phyloP scores from a whole-genome alignment of 345 rosid genomes.

The Pugionium dolabratum region DNA sequence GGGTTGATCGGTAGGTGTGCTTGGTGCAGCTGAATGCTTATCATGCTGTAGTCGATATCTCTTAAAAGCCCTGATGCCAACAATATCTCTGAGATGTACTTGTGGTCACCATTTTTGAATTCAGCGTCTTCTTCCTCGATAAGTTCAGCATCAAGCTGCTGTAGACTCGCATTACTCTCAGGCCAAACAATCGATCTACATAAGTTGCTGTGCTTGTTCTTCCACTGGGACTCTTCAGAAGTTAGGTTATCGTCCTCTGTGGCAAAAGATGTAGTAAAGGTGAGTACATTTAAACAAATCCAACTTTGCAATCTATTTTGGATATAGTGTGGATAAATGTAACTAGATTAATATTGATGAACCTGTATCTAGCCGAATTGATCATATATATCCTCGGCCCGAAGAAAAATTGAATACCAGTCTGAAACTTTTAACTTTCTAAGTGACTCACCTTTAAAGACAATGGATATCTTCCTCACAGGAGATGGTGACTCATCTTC shows the following conservation, averaged over 20 bases:
- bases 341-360: constrained; percentile 10
- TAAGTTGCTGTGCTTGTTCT: constrained; percentile 27
- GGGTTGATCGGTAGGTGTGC: constrained; percentile 60
- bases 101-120: constrained; percentile 50
- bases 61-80: constrained; percentile 62
- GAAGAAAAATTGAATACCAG: not conserved
- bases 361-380: not conserved
- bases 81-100: constrained; percentile 62
- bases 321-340: not conserved
- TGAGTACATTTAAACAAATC: constrained; percentile 28
- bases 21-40: constrained; percentile 50
- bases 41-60: constrained; percentile 49
- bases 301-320: constrained; percentile 18
- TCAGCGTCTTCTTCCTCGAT: constrained; percentile 39
- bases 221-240: constrained; percentile 54
- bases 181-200: constrained; percentile 46
- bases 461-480: constrained; percentile 63
- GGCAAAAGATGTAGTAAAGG: constrained; percentile 32
- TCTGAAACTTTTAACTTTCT: not conserved
- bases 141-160: constrained; percentile 33
- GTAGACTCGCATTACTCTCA: constrained; percentile 36
- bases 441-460: constrained; percentile 62
- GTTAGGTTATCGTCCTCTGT: constrained; percentile 54
- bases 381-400: not conserved
- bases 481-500: constrained; percentile 86